Percentiles rank a stretch among this genome's conserved stretches.
Conservation (phyloP, 805 yeast genomes). For the Ogataea siamensis region DNA sequence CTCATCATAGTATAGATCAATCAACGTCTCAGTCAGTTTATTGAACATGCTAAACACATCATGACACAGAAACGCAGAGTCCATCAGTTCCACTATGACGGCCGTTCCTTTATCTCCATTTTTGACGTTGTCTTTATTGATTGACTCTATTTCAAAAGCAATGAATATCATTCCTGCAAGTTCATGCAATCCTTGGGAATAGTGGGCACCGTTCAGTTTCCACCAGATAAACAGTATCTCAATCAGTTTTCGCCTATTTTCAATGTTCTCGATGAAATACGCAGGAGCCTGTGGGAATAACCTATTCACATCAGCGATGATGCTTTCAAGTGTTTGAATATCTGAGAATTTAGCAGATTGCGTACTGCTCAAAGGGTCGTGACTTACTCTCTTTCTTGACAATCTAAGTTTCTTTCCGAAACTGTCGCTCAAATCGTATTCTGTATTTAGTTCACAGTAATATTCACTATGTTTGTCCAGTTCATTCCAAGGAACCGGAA, state of each 20-base stretch:
- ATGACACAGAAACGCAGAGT: slow-evolving; percentile 37
- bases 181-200: slow-evolving; percentile 57
- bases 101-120: slow-evolving; percentile 16
- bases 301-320: slow-evolving; percentile 51
- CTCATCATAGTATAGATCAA: slow-evolving; percentile 40
- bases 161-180: slow-evolving; percentile 47
- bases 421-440: slow-evolving; percentile 28
- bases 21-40: slow-evolving; percentile 36
- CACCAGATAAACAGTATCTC: slow-evolving; percentile 49
- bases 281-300: slow-evolving; percentile 44
- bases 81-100: slow-evolving; percentile 39
- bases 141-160: slow-evolving; percentile 39
- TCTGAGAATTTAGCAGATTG: slow-evolving; percentile 26
- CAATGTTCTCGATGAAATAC: slow-evolving; percentile 29
- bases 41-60: slow-evolving; percentile 45
- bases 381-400: slow-evolving; percentile 18
- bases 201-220: slow-evolving; percentile 38
- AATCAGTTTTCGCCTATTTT: slow-evolving; percentile 34
- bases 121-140: slow-evolving; percentile 8
- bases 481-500: slow-evolving; percentile 36
- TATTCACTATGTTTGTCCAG: slow-evolving; percentile 26
- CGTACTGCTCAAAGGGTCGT: slow-evolving; percentile 21
- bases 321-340: slow-evolving; percentile 39
- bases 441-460: slow-evolving; percentile 19
- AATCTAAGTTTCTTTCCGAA: slow-evolving; percentile 15